phyloP scores from a whole-genome alignment of 192 early-diverging fungal genomes.

The Coemansia sp. region DNA sequence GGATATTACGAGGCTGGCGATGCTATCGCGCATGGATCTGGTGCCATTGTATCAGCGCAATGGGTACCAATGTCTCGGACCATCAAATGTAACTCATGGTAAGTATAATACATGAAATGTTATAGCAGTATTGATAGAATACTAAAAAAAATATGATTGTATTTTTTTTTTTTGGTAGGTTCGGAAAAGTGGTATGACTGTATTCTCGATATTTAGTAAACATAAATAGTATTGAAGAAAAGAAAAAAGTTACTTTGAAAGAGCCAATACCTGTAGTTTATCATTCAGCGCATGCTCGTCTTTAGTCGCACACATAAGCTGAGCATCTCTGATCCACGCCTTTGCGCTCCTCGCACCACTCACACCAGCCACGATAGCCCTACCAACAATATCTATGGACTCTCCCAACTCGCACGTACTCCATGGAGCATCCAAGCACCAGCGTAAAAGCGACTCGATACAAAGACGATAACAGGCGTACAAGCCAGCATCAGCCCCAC shows the following conservation, averaged over 20 bases:
- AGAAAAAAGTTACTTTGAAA: not conserved
- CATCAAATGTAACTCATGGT: constrained; percentile 66
- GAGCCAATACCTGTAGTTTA: not conserved
- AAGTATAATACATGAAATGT: not conserved
- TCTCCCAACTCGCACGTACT: not conserved
- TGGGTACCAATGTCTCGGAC: constrained; percentile 63
- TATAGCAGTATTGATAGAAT: not conserved
- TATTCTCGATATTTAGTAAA: constrained; percentile 15
- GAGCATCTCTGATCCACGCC: constrained; percentile 32
- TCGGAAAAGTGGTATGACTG: constrained; percentile 50
- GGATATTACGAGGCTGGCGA: constrained; percentile 50
- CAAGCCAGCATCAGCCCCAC: not conserved
- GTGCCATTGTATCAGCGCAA: constrained; percentile 63
- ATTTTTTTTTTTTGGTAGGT: constrained; percentile 4
- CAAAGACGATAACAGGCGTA: constrained; percentile 5
- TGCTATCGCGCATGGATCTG: constrained; percentile 62
- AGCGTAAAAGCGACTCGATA: constrained; percentile 23
- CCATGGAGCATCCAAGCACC: constrained; percentile 9
- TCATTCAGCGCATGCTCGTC: not conserved
- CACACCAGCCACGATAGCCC: constrained; percentile 16
- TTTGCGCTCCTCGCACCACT: constrained; percentile 1
- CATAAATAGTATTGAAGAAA: not conserved
- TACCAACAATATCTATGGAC: constrained; percentile 13
- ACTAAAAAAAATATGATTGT: not conserved
- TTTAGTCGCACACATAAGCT: not conserved